Evolutionary conservation across 495 filamentous ascomycete genomes (phyloP).

Genomic region (Penicillium canariense): DNA sequence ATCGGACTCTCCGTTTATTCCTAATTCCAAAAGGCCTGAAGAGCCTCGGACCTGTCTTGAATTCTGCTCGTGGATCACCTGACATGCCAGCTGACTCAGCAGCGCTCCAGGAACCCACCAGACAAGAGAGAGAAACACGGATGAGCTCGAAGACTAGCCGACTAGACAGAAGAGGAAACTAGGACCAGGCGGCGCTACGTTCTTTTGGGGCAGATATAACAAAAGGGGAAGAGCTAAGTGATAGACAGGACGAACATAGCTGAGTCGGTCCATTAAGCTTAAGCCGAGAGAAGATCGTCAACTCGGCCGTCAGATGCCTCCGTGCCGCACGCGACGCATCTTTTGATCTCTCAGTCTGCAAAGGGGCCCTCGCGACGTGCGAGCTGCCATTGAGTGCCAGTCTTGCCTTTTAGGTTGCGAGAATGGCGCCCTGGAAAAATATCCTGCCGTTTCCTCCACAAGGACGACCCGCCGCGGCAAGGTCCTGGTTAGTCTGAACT

Average conservation of each 20-base stretch:
- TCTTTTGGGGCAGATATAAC: not conserved
- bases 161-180: not conserved
- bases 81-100: conserved; percentile 1
- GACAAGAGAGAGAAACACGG: not conserved
- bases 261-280: not conserved
- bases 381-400: too few relatives aligned
- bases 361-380: not conserved
- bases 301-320: too few relatives aligned
- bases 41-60: too few relatives aligned
- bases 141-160: not conserved
- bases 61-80: not conserved
- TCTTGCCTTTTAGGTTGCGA: not conserved
- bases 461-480: too few relatives aligned
- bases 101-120: not conserved
- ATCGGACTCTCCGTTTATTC: too few relatives aligned
- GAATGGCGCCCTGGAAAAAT: not conserved
- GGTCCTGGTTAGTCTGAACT: not conserved
- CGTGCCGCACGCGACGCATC: too few relatives aligned
- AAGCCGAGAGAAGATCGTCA: conserved; percentile 2
- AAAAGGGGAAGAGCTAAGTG: too few relatives aligned
- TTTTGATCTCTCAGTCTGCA: not conserved
- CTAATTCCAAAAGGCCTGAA: too few relatives aligned
- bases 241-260: not conserved
- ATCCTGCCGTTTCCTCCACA: too few relatives aligned
- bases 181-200: not conserved